Evolutionary conservation across 768 basidiomycete genomes (phyloP).

Genomic region (Mycena filopes): DNA sequence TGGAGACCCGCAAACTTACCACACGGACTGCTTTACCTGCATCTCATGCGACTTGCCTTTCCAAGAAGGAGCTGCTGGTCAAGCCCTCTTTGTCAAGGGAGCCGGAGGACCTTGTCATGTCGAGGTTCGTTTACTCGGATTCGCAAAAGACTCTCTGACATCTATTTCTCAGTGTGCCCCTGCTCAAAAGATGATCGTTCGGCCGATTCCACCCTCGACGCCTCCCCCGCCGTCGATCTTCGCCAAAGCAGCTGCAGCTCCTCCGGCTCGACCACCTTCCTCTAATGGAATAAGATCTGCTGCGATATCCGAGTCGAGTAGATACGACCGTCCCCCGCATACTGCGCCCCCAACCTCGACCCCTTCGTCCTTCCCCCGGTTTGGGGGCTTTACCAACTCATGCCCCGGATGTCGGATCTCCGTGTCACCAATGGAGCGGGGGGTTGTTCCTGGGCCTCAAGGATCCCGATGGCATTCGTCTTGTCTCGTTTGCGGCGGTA

Average conservation of each 20-base stretch:
- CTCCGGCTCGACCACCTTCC: constrained; percentile 17
- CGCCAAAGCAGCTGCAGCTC: constrained; percentile 16
- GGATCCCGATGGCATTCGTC: constrained; percentile 82
- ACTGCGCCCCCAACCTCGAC: constrained; percentile 49
- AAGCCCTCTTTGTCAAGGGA: constrained; percentile 77
- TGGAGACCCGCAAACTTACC: constrained; percentile 69
- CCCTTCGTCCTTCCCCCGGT: constrained; percentile 57
- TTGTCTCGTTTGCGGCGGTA: constrained; percentile 87
- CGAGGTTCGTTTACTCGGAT: constrained; percentile 50
- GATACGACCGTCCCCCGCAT: constrained; percentile 50
- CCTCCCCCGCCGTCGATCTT: constrained; percentile 23
- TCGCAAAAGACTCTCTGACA: background rate
- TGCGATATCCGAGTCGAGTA: constrained; percentile 17
- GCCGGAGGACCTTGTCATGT: constrained; percentile 76
- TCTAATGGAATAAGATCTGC: constrained; percentile 9
- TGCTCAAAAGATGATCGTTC: constrained; percentile 50
- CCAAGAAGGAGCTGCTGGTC: constrained; percentile 67
- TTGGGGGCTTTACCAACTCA: constrained; percentile 61
- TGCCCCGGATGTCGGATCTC: constrained; percentile 82
- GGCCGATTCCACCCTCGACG: constrained; percentile 13
- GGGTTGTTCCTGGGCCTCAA: constrained; percentile 87
- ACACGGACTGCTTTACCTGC: constrained; percentile 82
- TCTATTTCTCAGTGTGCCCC: constrained; percentile 55
- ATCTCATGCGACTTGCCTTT: constrained; percentile 71
- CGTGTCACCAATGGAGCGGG: constrained; percentile 86